Percentiles rank a stretch among this genome's conserved stretches.
Conservation (phyloP, 2,329 filamentous ascomycete species). For the Mycocentrospora acerina region DNA sequence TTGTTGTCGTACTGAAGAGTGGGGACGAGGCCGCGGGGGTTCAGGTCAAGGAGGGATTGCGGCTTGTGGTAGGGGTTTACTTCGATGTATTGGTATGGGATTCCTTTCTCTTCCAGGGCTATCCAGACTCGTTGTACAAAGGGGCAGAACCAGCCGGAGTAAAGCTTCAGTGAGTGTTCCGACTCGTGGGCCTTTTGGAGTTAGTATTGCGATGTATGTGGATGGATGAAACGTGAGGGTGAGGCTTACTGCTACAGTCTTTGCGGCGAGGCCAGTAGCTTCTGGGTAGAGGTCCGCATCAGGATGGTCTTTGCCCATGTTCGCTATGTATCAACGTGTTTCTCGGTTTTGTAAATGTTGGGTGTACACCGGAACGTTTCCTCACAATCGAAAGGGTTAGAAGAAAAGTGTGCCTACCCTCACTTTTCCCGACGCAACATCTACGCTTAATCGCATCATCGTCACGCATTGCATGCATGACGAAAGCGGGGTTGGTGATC, state of each 20-base stretch:
- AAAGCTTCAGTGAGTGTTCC: conserved; percentile 62
- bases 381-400: not conserved
- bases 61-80: conserved; percentile 79
- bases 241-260: conserved; percentile 29
- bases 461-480: conserved; percentile 11
- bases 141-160: conserved; percentile 74
- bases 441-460: conserved; percentile 12
- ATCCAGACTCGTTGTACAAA: conserved; percentile 72
- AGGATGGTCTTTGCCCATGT: conserved; percentile 37
- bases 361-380: not conserved
- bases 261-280: conserved; percentile 35
- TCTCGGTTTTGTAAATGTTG: conserved; percentile 13
- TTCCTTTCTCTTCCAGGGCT: conserved; percentile 69
- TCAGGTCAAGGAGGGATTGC: conserved; percentile 66
- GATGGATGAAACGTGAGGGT: not conserved
- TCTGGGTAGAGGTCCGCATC: conserved; percentile 39
- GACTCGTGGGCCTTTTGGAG: conserved; percentile 26
- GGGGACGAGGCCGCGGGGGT: conserved; percentile 74
- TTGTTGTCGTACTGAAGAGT: conserved; percentile 61
- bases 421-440: conserved; percentile 1
- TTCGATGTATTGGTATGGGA: conserved; percentile 68
- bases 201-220: conserved; percentile 2
- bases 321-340: conserved; percentile 2
- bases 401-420: not conserved
- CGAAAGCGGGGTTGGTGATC: conserved; percentile 17